These are phyloP conservation scores for Colletotrichum zoysiae DNA, from an alignment of 2,329 filamentous ascomycete species.

Conservation along the genomic window DNA sequence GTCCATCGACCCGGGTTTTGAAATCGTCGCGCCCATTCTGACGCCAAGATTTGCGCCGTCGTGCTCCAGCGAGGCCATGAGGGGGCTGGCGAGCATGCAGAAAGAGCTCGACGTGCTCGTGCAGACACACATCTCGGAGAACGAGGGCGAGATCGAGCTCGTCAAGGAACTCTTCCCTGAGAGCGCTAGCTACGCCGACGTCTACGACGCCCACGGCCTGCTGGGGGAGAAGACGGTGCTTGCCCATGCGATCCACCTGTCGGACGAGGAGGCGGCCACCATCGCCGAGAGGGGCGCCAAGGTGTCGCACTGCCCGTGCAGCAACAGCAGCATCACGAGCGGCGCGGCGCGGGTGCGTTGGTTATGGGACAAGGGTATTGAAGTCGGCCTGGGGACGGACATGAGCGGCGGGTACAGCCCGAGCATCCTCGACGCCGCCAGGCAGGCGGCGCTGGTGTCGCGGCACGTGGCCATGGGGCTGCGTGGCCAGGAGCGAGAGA, in stretches of 20 bases:
- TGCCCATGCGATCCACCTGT: conserved; percentile 86
- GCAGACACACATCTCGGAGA: conserved; percentile 94
- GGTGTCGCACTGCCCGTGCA: conserved; percentile 88
- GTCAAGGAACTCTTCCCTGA: conserved; percentile 79
- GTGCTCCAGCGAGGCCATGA: conserved; percentile 72
- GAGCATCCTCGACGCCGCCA: conserved; percentile 83
- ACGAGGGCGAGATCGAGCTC: conserved; percentile 77
- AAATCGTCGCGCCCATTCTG: conserved; percentile 81
- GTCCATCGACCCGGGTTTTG: conserved; percentile 72
- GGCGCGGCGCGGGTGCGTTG: conserved; percentile 82
- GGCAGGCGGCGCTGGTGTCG: conserved; percentile 84
- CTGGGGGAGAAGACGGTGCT: conserved; percentile 81
- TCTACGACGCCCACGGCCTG: conserved; percentile 82
- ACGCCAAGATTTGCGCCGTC: conserved; percentile 78
- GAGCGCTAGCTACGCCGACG: conserved; percentile 74
- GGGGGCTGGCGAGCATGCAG: conserved; percentile 73
- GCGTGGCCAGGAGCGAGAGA: conserved; percentile 55
- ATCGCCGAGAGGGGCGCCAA: conserved; percentile 73
- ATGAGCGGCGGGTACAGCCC: conserved; percentile 89
- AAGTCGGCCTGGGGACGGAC: conserved; percentile 90
- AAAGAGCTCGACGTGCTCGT: conserved; percentile 73
- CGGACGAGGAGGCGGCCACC: conserved; percentile 72
- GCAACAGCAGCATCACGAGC: conserved; percentile 84
- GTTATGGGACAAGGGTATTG: conserved; percentile 80
- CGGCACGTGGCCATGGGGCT: conserved; percentile 74